A percentile compares a stretch with the other conserved stretches of the same genome.
These are phyloP conservation scores for Pleurotus ostreatus DNA, from an alignment of 768 basidiomycete species.

Conservation along the genomic window DNA sequence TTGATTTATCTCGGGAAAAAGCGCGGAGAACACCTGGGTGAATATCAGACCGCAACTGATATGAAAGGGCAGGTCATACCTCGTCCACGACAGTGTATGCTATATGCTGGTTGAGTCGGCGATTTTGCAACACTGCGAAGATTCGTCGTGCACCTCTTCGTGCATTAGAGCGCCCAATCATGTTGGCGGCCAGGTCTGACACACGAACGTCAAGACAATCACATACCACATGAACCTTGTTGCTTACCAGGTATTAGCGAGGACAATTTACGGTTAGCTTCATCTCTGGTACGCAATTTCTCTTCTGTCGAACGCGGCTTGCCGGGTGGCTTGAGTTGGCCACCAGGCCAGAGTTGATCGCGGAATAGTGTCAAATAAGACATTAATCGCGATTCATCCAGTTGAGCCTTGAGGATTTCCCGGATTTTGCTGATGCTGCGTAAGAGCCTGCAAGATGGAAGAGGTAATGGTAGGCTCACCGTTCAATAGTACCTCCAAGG, in stretches of 20 bases:
- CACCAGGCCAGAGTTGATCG: constrained; percentile 83
- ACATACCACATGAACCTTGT: not conserved
- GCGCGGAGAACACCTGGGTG: constrained; percentile 48
- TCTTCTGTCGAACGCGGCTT: constrained; percentile 76
- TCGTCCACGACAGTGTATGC: constrained; percentile 87
- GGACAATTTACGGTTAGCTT: constrained; percentile 88
- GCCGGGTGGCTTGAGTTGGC: constrained; percentile 57
- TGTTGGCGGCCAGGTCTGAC: constrained; percentile 89
- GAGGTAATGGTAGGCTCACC: constrained; percentile 44
- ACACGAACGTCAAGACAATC: not conserved
- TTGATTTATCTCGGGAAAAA: constrained; percentile 52
- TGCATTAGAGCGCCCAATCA: constrained; percentile 97
- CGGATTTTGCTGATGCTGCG: constrained; percentile 69
- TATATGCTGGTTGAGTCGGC: constrained; percentile 91
- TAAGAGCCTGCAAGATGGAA: constrained; percentile 5
- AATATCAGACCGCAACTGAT: not conserved
- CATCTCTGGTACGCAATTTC: constrained; percentile 74
- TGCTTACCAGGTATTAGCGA: constrained; percentile 82
- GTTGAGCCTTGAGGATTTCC: constrained; percentile 61
- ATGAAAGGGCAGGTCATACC: constrained; percentile 38
- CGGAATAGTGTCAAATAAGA: constrained; percentile 63
- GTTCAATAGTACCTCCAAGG: constrained; percentile 91
- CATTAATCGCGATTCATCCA: constrained; percentile 71
- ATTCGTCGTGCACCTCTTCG: constrained; percentile 88
- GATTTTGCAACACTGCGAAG: constrained; percentile 92